Evolutionary conservation across 2,329 filamentous ascomycete genomes (phyloP), one percentile per base, ranked within the genome.

Genomic region (Fusarium sp.): DNA sequence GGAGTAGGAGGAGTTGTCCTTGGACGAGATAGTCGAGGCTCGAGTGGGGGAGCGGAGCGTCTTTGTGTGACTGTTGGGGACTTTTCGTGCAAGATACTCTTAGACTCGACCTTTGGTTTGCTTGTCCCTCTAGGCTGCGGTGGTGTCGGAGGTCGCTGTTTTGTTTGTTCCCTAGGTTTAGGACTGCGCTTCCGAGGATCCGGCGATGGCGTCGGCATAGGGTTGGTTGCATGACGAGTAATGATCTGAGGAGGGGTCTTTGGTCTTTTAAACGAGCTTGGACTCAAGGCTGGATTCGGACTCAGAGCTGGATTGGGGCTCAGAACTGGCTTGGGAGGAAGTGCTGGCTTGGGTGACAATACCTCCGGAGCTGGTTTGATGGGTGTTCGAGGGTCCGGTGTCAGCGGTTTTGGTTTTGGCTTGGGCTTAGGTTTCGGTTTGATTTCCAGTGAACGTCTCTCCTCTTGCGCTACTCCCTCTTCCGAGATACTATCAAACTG

Each of bases 111-210:
- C n/a, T 59, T 63, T 24, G 73, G 62, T 35, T 74, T 77, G 24
- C 71, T 74, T 35, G 75, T 75, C 6, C 78, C 79, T 6, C 81
- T 75, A 15, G 81, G 81, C 45, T 82, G 78, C 6, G 82, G 82
- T 3, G 82, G 82, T 22, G 81, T 80, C 3, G 84, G 83, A 20
- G 83, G 78, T 20, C 79, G 76, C 14, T 75, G 74, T 53, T 65
- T 78, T 24, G 61, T 33, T 20, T 67, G 47, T 41, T 55, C 58
- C 18, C 47, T 66, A 18, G 50, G 39, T 36, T 26, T 65, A 7
- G 72, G 55, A 24, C 68, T 76, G 13, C 71, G 77, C 61, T 81
- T 82, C 60, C 66, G 72, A 14, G 79, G 79, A 64, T 80, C 79
- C 5, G 77, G 75, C 13, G 79, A 79, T 4, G 76, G 73, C 4